phyloP scores from a whole-genome alignment of 2,329 filamentous ascomycete species.

The Aspergillus ochraceus region DNA sequence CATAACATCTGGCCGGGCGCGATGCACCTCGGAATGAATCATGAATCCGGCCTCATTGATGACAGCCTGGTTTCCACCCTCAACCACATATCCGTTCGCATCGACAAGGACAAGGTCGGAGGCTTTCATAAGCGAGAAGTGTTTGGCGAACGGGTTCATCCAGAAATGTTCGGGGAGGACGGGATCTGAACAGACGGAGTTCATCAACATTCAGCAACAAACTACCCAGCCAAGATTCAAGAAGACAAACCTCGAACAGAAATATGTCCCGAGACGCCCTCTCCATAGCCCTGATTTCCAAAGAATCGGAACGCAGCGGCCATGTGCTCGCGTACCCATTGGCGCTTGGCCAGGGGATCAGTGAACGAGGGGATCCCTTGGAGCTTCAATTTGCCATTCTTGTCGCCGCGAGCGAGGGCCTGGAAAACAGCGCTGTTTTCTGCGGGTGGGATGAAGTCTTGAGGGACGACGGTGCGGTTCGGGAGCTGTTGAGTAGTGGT shows the following conservation, averaged over 20 bases:
- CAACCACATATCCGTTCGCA: slow-evolving; percentile 40
- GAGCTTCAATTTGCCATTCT: slow-evolving; percentile 37
- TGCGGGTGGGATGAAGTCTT: slow-evolving; percentile 20
- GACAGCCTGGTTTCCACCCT: slow-evolving; percentile 40
- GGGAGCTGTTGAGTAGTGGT: slow-evolving; percentile 11
- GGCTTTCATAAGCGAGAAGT: slow-evolving; percentile 44
- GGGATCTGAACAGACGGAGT: slow-evolving; percentile 26
- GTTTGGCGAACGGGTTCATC: slow-evolving; percentile 43
- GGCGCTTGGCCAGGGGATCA: slow-evolving; percentile 46
- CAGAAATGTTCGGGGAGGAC: slow-evolving; percentile 41
- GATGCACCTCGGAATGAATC: slow-evolving; percentile 61
- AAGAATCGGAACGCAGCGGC: slow-evolving; percentile 44
- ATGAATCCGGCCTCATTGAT: slow-evolving; percentile 54
- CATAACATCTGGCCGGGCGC: slow-evolving; percentile 58
- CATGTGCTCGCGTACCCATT: slow-evolving; percentile 55
- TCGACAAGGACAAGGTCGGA: slow-evolving; percentile 44
- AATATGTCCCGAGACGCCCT: slow-evolving; percentile 46
- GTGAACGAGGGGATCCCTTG: slow-evolving; percentile 41
- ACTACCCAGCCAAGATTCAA: background rate
- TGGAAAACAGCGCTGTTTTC: slow-evolving; percentile 33
- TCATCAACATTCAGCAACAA: too few species aligned
- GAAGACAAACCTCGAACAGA: slow-evolving; percentile 34
- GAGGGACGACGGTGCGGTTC: slow-evolving; percentile 12
- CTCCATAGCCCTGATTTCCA: slow-evolving; percentile 41
- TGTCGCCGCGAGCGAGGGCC: slow-evolving; percentile 36